Evolutionary conservation across 139 green algal species (phyloP).

Genomic region (Penium margaritaceum): DNA sequence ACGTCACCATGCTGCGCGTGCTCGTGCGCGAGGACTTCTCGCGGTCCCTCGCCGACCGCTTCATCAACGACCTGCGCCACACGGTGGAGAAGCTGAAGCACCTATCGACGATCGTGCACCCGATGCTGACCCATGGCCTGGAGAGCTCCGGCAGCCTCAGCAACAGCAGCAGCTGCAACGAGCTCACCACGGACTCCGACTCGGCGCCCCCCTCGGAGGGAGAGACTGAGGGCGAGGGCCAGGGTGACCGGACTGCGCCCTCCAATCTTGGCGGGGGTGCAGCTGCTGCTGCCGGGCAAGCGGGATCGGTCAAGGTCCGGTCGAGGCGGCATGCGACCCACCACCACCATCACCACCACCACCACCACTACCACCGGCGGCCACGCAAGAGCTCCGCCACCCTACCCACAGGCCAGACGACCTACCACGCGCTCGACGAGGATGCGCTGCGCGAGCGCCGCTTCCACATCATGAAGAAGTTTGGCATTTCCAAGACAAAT

Average conservation of each 20-base stretch:
- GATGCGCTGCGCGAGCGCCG: background rate
- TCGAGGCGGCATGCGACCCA: too few relatives aligned
- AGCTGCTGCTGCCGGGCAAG: background rate
- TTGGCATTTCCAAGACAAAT: constrained; percentile 25
- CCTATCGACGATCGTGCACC: background rate
- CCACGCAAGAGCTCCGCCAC: too few relatives aligned
- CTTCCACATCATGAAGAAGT: constrained; percentile 27
- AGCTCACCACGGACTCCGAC: background rate
- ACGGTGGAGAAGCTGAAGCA: background rate
- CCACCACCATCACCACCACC: too few relatives aligned
- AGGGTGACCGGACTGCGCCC: background rate
- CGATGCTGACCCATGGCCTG: background rate
- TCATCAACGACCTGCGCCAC: constrained; percentile 12
- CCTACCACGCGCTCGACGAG: background rate
- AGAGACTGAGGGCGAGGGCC: background rate
- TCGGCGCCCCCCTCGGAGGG: background rate
- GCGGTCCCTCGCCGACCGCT: constrained; percentile 24
- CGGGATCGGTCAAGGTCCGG: background rate
- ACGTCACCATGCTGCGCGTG: constrained; percentile 28
- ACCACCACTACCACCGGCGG: too few relatives aligned
- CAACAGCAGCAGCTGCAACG: background rate
- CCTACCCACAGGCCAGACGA: too few relatives aligned
- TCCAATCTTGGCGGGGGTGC: background rate
- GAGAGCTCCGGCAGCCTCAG: background rate
- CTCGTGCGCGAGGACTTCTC: constrained; percentile 39